These are phyloP conservation scores for Sherardia arvensis DNA, from an alignment of 257 asterid genomes.

Conservation along the genomic window DNA sequence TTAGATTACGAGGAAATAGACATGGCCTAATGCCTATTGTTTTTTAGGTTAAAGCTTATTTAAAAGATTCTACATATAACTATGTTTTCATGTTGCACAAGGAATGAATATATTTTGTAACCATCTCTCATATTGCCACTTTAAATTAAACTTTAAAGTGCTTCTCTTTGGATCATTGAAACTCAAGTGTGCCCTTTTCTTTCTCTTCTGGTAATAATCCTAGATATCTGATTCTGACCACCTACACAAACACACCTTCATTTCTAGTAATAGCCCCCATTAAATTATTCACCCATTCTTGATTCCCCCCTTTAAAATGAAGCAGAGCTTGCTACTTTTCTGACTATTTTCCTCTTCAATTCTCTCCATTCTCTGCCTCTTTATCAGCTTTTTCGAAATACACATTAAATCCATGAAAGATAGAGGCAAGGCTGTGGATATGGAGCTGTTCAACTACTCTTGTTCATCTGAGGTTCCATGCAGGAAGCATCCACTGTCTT, in stretches of 20 bases:
- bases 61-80: too few species aligned
- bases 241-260: constrained; percentile 10
- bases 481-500: constrained; percentile 58
- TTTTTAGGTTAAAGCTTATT: too few species aligned
- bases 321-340: neutral
- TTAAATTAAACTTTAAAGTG: neutral
- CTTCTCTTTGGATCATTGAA: constrained; percentile 7
- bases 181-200: constrained; percentile 8
- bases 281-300: constrained; percentile 1
- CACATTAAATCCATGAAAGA: constrained; percentile 40
- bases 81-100: neutral
- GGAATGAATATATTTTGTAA: neutral
- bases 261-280: constrained; percentile 4
- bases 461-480: constrained; percentile 56
- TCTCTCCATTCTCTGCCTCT: neutral
- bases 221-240: constrained; percentile 9
- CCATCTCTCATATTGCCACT: neutral
- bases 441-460: constrained; percentile 49
- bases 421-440: constrained; percentile 54
- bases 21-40: too few species aligned
- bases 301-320: neutral
- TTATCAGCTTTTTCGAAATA: neutral
- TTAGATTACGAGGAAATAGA: too few species aligned
- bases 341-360: neutral
- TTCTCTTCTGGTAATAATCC: constrained; percentile 3